A percentile compares a stretch with the other conserved stretches of the same genome.
phyloP scores from a whole-genome alignment of 345 rosid species.

The Arabis hirsuta region DNA sequence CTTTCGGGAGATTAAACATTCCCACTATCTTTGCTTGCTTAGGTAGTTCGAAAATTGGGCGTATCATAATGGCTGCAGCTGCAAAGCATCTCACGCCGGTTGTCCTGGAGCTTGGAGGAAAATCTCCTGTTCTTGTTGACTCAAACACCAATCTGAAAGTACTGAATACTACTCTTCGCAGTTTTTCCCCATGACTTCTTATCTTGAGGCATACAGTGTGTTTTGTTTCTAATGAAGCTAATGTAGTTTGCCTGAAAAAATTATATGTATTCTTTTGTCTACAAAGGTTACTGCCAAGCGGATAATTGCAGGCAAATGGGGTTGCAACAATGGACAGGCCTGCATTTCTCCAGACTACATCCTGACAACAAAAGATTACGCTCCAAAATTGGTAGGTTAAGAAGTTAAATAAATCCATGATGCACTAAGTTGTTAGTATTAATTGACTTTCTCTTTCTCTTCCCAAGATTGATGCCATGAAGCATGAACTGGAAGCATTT shows the following conservation, averaged over 20 bases:
- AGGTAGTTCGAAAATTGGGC: conserved; percentile 82
- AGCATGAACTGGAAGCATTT: conserved; percentile 64
- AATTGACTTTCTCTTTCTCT: conserved; percentile 36
- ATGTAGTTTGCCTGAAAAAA: neutral
- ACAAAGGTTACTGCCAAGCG: conserved; percentile 74
- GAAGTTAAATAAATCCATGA: conserved; percentile 24
- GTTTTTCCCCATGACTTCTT: neutral
- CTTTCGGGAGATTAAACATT: neutral
- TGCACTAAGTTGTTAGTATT: conserved; percentile 13
- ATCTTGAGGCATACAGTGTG: neutral
- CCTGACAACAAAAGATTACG: conserved; percentile 70
- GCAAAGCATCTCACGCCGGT: conserved; percentile 97
- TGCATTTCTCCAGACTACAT: conserved; percentile 89
- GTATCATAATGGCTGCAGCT: conserved; percentile 92
- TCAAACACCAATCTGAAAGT: conserved; percentile 71
- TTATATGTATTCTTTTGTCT: conserved; percentile 37
- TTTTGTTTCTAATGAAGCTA: conserved; percentile 15
- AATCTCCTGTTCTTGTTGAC: conserved; percentile 85
- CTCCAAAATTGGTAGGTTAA: conserved; percentile 72
- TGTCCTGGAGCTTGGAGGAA: conserved; percentile 93
- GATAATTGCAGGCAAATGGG: conserved; percentile 92
- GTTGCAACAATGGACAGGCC: conserved; percentile 89
- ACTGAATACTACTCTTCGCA: conserved; percentile 22
- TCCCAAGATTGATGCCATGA: conserved; percentile 65
- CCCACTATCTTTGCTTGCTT: conserved; percentile 33